Percentiles rank a stretch among this genome's conserved stretches.
Evolutionary conservation across 257 asterid species (phyloP).

Genomic region (Lycium barbarum): DNA sequence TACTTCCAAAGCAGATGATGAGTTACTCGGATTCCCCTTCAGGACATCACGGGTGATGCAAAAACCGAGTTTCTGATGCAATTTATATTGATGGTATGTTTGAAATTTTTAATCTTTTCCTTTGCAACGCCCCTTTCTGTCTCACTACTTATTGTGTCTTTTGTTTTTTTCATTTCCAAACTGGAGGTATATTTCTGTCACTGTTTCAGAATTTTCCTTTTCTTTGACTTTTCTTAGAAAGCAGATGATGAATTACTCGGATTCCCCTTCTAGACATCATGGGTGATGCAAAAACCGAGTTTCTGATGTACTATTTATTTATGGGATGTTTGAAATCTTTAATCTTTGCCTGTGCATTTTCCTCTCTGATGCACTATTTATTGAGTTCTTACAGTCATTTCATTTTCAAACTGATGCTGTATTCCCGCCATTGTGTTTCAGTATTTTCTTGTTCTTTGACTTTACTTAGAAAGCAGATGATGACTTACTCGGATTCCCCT

Average conservation of each 20-base stretch:
- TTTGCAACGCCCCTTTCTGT: background rate
- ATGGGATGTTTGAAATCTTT: no score
- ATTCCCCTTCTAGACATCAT: slow-evolving; percentile 76
- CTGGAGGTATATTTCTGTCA: background rate
- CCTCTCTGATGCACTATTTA: no score
- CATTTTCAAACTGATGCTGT: background rate
- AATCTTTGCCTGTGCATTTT: background rate
- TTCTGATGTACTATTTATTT: no score
- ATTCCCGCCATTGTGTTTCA: background rate
- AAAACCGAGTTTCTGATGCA: slow-evolving; percentile 85
- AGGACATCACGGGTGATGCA: slow-evolving; percentile 82
- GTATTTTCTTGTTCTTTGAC: background rate
- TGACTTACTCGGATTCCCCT: slow-evolving; percentile 94
- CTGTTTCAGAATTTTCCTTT: background rate
- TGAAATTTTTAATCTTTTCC: background rate
- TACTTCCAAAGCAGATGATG: slow-evolving; percentile 30
- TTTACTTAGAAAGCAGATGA: slow-evolving; percentile 31
- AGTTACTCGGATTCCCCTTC: slow-evolving; percentile 98
- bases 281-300: slow-evolving; percentile 59
- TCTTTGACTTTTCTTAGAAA: background rate
- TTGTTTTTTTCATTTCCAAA: background rate
- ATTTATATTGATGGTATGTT: background rate
- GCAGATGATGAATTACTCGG: slow-evolving; percentile 55
- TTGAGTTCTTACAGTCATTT: background rate
- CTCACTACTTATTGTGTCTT: background rate